Evolutionary conservation across 1,284 basidiomycete species (phyloP).

Genomic region (Cryptococcus jaspeensis): DNA sequence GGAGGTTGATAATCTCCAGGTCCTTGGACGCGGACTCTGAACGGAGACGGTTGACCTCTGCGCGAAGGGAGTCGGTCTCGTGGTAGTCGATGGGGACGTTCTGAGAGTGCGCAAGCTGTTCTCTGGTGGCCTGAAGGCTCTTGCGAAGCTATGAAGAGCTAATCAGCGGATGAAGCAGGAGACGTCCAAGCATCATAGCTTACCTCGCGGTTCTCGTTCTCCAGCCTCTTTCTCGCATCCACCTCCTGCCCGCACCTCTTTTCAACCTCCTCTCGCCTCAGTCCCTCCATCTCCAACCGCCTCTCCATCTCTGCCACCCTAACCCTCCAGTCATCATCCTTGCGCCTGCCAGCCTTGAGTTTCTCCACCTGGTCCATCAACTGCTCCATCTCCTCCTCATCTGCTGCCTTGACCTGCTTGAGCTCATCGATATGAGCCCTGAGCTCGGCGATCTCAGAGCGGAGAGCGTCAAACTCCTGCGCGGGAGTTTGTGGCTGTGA

Average conservation of each 20-base stretch:
- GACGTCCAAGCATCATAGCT: neutral
- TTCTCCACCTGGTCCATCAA: constrained; percentile 14
- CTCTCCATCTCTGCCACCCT: constrained; percentile 15
- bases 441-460: constrained; percentile 9
- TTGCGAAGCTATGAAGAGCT: constrained; percentile 2
- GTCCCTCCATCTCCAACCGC: constrained; percentile 13
- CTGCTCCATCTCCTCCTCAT: constrained; percentile 27
- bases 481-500: neutral
- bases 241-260: constrained; percentile 26
- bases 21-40: constrained; percentile 79
- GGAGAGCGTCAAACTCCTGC: neutral
- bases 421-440: constrained; percentile 12
- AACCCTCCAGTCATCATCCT: constrained; percentile 14
- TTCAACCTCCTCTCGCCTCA: constrained; percentile 51
- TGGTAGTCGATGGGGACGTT: neutral
- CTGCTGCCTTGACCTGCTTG: constrained; percentile 17
- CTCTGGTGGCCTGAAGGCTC: constrained; percentile 6
- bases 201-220: constrained; percentile 56
- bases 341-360: constrained; percentile 7
- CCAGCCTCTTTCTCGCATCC: constrained; percentile 55
- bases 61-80: constrained; percentile 55
- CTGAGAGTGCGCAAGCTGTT: constrained; percentile 7
- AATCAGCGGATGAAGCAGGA: neutral
- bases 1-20: constrained; percentile 69
- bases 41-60: constrained; percentile 65